Evolutionary conservation across 371 early-diverging fungal species (phyloP).

Genomic region (Mortierella sp.): DNA sequence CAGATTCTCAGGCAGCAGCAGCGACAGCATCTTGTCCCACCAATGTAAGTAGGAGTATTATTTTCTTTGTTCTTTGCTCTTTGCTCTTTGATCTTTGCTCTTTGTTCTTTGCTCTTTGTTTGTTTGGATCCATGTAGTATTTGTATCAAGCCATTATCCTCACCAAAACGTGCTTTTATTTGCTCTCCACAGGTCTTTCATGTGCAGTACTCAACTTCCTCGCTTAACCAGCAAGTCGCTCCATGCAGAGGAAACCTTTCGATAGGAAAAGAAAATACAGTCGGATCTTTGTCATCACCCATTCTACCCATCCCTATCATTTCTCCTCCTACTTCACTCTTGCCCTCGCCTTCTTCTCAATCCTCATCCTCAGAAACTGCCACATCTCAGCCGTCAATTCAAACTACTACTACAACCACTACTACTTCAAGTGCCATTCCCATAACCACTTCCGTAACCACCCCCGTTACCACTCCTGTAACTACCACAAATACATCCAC

Average conservation of each 20-base stretch:
- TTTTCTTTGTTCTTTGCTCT: neutral
- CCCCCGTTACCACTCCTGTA: neutral
- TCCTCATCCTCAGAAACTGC: neutral
- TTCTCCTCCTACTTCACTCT: neutral
- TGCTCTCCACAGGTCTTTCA: conserved; percentile 15
- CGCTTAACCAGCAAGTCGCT: neutral
- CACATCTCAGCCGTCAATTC: neutral
- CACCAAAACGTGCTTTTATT: neutral
- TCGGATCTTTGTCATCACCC: neutral
- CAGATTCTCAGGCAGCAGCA: conserved; percentile 6
- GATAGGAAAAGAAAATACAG: neutral
- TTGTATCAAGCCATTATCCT: neutral
- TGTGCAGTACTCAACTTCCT: conserved; percentile 8
- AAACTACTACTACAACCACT: neutral
- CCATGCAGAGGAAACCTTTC: conserved; percentile 11
- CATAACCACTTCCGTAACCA: neutral
- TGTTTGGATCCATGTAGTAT: neutral
- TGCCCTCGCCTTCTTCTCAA: neutral
- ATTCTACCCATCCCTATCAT: neutral
- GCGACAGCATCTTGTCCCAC: conserved; percentile 22
- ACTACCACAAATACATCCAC: neutral
- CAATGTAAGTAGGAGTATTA: conserved; percentile 19
- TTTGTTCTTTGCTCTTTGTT: neutral
- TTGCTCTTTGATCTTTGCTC: neutral
- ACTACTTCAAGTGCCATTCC: neutral